Evolutionary conservation across 345 rosid species (phyloP), one percentile per base, ranked within the genome.

Genomic region (Schrenkiella parvula): DNA sequence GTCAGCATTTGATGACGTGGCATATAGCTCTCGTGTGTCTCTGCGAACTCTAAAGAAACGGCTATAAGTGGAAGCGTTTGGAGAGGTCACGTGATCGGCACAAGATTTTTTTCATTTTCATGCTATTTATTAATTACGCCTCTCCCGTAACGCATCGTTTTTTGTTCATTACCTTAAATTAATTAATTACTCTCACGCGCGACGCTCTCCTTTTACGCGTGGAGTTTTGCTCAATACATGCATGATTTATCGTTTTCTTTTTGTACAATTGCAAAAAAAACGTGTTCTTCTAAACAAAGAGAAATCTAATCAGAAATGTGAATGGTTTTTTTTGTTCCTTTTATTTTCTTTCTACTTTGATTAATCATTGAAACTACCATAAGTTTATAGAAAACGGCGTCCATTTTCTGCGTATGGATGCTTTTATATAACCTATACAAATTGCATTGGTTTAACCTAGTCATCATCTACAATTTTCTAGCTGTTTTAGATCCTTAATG

Each of bases 51-150:
- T 31, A 39, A 38, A 74, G 78, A 66, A 74, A 66, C 78, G 67
- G 68, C 54, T 57, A 28, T 13, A 34, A 56, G 14, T 55, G 29
- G 48, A 63, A 64, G 77, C 25, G 64, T 32, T 54, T 44, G 15
- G 35, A 51, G 42, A 68, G 29, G 74, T 75, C 79, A 75, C 79
- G 74, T 75, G 79, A 61, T 53, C 19, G 18, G 74, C 70, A 75
- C 64, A 38, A 61, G 2, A 0, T 68, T 60, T 50, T 29, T 11
- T 14, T n/a, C 66, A 35, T 35, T 56, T 44, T 34, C 59, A 56
- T 34, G 1, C 65, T 34, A 12, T 48, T 19, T 69, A 7, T n/a
- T 72, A 43, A 28, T 32, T 58, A 66, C 54, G 15, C 18, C 28
- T 66, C 78, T 66, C 72, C 26, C 35, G 72, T 74, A 66, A 74